A percentile compares a stretch with the other conserved stretches of the same genome.
Conservation (phyloP, 2,329 filamentous ascomycete genomes). For the Cladosporium colombiae region DNA sequence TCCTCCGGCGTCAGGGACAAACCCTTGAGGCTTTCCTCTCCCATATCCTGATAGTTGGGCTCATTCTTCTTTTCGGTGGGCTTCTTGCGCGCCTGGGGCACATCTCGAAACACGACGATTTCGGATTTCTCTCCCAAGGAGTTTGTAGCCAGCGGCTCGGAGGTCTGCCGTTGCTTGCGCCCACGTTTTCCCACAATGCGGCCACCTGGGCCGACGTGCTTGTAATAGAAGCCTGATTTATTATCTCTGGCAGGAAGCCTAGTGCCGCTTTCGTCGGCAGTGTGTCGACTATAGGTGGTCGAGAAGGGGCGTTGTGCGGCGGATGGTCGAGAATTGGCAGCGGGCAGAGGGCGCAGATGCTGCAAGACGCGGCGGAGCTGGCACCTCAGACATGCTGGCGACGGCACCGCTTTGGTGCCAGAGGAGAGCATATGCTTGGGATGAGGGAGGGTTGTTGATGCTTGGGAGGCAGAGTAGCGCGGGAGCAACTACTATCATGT, state of each 20-base stretch:
- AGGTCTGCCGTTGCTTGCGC: conserved; percentile 30
- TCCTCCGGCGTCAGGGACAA: conserved; percentile 27
- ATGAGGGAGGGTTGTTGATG: not conserved
- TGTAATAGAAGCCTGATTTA: not conserved
- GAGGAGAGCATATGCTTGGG: conserved; percentile 23
- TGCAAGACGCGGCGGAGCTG: conserved; percentile 23
- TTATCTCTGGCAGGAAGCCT: not conserved
- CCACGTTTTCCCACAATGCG: conserved; percentile 32
- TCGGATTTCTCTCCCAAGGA: conserved; percentile 31
- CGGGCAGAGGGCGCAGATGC: conserved; percentile 1
- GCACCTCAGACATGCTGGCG: conserved; percentile 24
- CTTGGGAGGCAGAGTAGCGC: not conserved
- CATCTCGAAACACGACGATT: conserved; percentile 20
- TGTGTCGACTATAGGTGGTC: not conserved
- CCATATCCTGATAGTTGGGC: not conserved
- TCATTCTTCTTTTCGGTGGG: not conserved
- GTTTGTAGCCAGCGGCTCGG: conserved; percentile 27
- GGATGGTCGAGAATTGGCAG: not conserved
- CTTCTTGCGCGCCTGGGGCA: conserved; percentile 2
- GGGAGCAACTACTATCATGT: conserved; percentile 4
- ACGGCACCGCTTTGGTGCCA: conserved; percentile 22
- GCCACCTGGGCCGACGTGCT: conserved; percentile 10
- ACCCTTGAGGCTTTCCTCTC: conserved; percentile 9
- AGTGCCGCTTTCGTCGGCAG: not conserved
- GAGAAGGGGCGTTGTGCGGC: conserved; percentile 10